Percentiles rank a stretch among this genome's conserved stretches.
Conservation (phyloP, 2,329 filamentous ascomycete genomes). For the Botrytis medusae region DNA sequence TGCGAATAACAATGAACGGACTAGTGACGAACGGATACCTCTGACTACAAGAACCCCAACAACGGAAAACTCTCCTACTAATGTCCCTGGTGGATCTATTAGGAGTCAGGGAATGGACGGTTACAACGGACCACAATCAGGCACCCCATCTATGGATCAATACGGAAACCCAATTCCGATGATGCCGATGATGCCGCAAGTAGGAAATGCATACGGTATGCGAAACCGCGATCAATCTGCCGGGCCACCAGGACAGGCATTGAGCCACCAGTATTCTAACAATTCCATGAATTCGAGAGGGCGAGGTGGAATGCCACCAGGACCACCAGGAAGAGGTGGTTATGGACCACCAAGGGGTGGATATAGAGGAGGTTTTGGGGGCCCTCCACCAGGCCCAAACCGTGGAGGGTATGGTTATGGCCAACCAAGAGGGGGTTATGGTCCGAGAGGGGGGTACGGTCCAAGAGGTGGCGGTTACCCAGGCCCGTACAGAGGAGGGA, state of each 20-base stretch:
- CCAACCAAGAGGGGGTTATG: conserved; percentile 40
- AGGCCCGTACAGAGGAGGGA: conserved; percentile 36
- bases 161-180: conserved; percentile 61
- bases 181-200: conserved; percentile 42
- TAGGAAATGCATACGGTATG: conserved; percentile 39
- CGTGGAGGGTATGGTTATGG: conserved; percentile 52
- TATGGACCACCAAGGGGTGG: conserved; percentile 47
- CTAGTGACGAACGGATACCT: conserved; percentile 69
- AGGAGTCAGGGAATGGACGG: conserved; percentile 32
- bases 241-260: conserved; percentile 50
- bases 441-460: conserved; percentile 41
- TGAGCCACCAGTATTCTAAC: conserved; percentile 45
- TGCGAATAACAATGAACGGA: conserved; percentile 50
- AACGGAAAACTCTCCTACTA: conserved; percentile 49
- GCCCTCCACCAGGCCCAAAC: conserved; percentile 39
- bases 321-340: conserved; percentile 31
- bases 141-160: conserved; percentile 53
- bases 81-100: conserved; percentile 22
- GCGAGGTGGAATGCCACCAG: conserved; percentile 34
- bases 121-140: conserved; percentile 29
- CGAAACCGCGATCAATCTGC: conserved; percentile 50
- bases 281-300: conserved; percentile 34
- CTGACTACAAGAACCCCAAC: conserved; percentile 64
- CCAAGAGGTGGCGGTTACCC: conserved; percentile 23
- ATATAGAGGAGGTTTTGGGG: conserved; percentile 41